Conservation (phyloP, 164 flowering plant genomes). For the Santalum album region DNA sequence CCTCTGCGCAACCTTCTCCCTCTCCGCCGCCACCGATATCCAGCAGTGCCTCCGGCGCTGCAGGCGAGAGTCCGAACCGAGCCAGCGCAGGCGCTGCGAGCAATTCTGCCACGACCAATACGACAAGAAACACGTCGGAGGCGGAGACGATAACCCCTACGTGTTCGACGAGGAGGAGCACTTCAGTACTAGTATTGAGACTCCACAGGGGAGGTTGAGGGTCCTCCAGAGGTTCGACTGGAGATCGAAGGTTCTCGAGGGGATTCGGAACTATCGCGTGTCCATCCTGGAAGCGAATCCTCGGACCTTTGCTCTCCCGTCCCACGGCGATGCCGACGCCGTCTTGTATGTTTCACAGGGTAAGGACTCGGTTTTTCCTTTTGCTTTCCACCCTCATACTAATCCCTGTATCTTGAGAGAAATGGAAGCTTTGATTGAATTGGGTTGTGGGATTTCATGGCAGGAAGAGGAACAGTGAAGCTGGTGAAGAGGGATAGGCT, state of each 20-base stretch:
- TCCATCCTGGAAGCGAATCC: not conserved
- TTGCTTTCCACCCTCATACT: not conserved
- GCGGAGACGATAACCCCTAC: not conserved
- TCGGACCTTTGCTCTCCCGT: not conserved
- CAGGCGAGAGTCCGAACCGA: too few species aligned
- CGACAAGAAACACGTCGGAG: not conserved
- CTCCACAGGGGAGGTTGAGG: not conserved
- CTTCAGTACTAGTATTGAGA: not conserved
- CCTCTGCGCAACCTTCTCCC: not conserved
- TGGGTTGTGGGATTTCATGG: too few species aligned
- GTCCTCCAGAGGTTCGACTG: not conserved
- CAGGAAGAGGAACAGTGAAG: not conserved
- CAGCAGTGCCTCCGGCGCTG: too few species aligned
- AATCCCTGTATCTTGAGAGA: too few species aligned
- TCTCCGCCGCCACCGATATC: too few species aligned
- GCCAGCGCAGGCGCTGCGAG: not conserved
- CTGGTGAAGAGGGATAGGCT: not conserved
- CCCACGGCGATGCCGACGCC: constrained; percentile 4
- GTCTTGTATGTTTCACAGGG: not conserved
- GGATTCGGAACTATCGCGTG: not conserved
- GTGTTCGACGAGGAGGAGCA: not conserved
- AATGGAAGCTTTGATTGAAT: not conserved
- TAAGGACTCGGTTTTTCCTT: too few species aligned
- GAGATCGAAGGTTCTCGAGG: not conserved
- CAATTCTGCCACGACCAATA: not conserved